phyloP scores from a whole-genome alignment of 108 stramenopile species.

The Cyclotella kingstonii region DNA sequence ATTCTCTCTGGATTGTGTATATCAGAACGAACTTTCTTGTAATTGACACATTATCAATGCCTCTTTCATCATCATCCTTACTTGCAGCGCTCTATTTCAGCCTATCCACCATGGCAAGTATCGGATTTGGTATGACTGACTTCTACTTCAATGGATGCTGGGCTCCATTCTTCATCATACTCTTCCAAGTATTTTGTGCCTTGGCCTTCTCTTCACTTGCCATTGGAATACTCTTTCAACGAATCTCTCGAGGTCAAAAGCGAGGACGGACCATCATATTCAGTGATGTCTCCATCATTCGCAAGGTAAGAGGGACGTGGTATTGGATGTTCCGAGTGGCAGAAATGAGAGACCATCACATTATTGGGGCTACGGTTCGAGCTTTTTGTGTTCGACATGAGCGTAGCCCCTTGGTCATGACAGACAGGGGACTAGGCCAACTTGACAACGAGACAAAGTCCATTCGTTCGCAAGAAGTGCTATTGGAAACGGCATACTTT shows the following conservation, averaged over 20 bases:
- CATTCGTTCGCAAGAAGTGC: too few relatives aligned
- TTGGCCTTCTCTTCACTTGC: conserved; percentile 89
- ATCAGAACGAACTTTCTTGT: too few relatives aligned
- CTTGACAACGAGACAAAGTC: not conserved
- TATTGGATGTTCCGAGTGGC: conserved; percentile 95
- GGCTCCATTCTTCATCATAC: conserved; percentile 81
- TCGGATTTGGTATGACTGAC: conserved; percentile 93
- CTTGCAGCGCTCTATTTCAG: conserved; percentile 76
- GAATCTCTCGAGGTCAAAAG: conserved; percentile 84
- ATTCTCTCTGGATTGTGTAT: too few relatives aligned
- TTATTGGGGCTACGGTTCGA: conserved; percentile 90
- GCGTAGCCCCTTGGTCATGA: conserved; percentile 40
- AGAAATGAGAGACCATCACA: conserved; percentile 88
- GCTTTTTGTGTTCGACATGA: conserved; percentile 89
- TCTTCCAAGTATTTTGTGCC: conserved; percentile 80
- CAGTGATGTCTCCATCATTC: conserved; percentile 82
- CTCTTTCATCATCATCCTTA: not conserved
- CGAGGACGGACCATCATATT: conserved; percentile 91
- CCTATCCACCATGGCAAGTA: conserved; percentile 91
- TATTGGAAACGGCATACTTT: conserved; percentile 41
- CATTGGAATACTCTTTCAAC: conserved; percentile 90
- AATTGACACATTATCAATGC: too few relatives aligned
- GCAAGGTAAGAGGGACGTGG: conserved; percentile 66
- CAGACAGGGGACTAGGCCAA: conserved; percentile 61
- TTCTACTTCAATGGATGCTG: conserved; percentile 93